phyloP scores from a whole-genome alignment of 2,329 filamentous ascomycete genomes.

The Cladobotryum protrusum region DNA sequence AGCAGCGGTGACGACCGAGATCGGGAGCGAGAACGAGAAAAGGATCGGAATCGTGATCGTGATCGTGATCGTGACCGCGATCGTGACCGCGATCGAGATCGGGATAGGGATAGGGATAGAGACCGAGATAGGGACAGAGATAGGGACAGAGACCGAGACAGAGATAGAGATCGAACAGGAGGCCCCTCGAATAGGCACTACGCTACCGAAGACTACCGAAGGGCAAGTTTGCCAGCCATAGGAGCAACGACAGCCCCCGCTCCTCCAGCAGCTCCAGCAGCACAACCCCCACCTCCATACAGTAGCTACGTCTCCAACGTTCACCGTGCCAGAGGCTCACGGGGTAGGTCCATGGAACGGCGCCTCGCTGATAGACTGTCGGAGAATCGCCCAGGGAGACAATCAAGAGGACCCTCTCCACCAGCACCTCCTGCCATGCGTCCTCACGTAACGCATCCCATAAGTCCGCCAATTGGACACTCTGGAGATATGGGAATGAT shows the following conservation, averaged over 20 bases:
- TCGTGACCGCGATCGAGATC: background rate
- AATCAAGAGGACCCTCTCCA: slow-evolving; percentile 3
- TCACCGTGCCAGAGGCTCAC: slow-evolving; percentile 36
- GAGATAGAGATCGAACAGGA: background rate
- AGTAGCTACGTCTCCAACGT: slow-evolving; percentile 36
- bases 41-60: background rate
- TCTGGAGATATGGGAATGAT: slow-evolving; percentile 9
- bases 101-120: background rate
- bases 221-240: slow-evolving; percentile 22
- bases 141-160: background rate
- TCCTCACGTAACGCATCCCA: slow-evolving; percentile 12
- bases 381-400: slow-evolving; percentile 31
- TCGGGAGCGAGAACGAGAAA: background rate
- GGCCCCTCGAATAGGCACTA: slow-evolving; percentile 42
- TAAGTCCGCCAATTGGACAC: slow-evolving; percentile 2
- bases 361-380: slow-evolving; percentile 46
- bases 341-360: slow-evolving; percentile 40
- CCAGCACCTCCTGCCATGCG: slow-evolving; percentile 14
- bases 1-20: background rate
- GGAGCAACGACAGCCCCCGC: background rate
- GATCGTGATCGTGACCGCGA: background rate
- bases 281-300: slow-evolving; percentile 23
- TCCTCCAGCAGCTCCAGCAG: slow-evolving; percentile 15
- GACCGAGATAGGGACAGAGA: background rate
- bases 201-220: slow-evolving; percentile 54